Base-by-base conservation (phyloP, 2,329 filamentous ascomycete genomes). In the Onygena corvina region DNA sequence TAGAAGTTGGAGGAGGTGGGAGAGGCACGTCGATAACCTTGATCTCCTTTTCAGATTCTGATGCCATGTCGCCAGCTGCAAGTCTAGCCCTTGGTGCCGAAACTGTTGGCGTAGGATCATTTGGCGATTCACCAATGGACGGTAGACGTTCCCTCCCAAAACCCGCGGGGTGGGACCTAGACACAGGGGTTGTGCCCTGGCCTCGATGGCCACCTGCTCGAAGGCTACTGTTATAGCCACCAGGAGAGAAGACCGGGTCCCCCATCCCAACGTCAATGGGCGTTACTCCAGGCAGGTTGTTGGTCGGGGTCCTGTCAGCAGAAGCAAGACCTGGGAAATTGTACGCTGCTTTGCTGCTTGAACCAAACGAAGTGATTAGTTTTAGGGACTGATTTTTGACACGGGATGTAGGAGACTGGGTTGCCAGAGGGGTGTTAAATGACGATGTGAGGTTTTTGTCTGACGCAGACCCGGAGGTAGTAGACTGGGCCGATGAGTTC, bases 321-420 rank as follows among this genome's bases (percentile, higher is more conserved):
- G 70, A 69, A 34, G 68, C 71, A 23, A 74, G 58, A 2, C 75
- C 72, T 14, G 73, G 79, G 67, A 86, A 80, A 65, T 79, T 80
- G 48, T 81, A 78, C 53, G 82, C 81, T 3, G 64, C 58, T 33
- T 60, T 65, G 0, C 61, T 55, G 29, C 68, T 62, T 4, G 59
- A 50, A 18, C 80, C 84, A 59, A 98, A 96, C 0, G 84, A 83
- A 0, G 92, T 96, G 59, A 96, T 93, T 1, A 96, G 76, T 64
- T 93, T 94, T 52, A 96, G 71, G 0, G 90, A 80, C 7, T 87
- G 86, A 23, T 83, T 82, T 69, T 93, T 93, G 9, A 82, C 80
- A 46, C 67, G 71, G 76, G 54, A 76, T 70, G 62, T 77, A 73
- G 48, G 78, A 76, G 1, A 77, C 50, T 52, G 18, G 12, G 30